phyloP scores from a whole-genome alignment of 2,329 filamentous ascomycete species.

The Verticillium longisporum region DNA sequence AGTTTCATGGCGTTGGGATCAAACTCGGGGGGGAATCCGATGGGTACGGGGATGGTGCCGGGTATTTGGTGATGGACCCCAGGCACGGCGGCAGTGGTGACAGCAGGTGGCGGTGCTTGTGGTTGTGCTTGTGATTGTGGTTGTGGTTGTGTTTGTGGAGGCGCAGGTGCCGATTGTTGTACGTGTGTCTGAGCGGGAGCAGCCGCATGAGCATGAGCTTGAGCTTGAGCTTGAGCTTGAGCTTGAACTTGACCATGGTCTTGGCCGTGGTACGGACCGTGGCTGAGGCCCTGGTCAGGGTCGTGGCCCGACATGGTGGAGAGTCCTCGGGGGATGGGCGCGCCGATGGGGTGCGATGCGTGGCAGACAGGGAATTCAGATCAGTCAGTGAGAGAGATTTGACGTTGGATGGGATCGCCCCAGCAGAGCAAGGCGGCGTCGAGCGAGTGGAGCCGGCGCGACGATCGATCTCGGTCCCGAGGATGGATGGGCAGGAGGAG shows the following conservation, averaged over 20 bases:
- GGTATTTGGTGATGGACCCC: not conserved
- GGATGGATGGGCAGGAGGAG: not conserved
- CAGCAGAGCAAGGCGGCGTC: not conserved
- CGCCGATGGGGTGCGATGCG: not conserved
- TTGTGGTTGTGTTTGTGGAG: not conserved
- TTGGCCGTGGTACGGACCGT: not conserved
- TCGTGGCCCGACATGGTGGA: not conserved
- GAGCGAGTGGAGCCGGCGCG: not conserved
- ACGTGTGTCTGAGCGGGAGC: conserved; percentile 14
- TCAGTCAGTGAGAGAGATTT: not conserved
- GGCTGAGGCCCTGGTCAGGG: not conserved
- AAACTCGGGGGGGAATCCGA: conserved; percentile 11
- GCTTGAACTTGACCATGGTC: not conserved
- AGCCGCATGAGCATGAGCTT: conserved; percentile 10
- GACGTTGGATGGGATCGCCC: not conserved
- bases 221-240: not conserved
- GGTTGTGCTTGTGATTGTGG: not conserved
- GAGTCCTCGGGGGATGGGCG: not conserved
- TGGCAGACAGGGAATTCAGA: not conserved
- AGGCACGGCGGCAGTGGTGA: conserved; percentile 15
- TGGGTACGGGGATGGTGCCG: not conserved
- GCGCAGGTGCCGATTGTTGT: not conserved
- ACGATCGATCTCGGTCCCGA: not conserved
- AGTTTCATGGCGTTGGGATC: conserved; percentile 45
- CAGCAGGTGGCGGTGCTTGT: not conserved